phyloP scores from a whole-genome alignment of 2,329 filamentous ascomycete species.

The Talaromyces amestolkiae region DNA sequence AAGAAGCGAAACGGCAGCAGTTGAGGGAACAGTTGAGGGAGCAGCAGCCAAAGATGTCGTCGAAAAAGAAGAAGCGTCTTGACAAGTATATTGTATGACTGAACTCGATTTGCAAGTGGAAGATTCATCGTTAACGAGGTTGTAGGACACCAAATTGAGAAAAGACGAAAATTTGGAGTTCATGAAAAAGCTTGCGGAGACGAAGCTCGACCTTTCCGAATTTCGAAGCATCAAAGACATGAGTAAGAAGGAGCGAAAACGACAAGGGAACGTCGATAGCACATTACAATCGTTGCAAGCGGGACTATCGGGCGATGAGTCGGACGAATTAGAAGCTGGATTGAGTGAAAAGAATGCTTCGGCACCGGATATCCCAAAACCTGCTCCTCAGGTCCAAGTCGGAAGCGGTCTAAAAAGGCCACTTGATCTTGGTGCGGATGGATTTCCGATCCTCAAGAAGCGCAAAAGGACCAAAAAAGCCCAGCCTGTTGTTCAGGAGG shows the following conservation, averaged over 20 bases:
- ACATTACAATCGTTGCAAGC: constrained; percentile 51
- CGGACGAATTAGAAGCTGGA: constrained; percentile 27
- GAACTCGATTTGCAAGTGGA: too few relatives aligned
- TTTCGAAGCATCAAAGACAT: constrained; percentile 76
- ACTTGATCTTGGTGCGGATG: constrained; percentile 73
- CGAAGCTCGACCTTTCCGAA: constrained; percentile 76
- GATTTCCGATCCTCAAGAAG: constrained; percentile 78
- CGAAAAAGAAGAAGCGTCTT: constrained; percentile 66
- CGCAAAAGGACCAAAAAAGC: constrained; percentile 66
- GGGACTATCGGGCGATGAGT: constrained; percentile 37
- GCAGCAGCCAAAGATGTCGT: constrained; percentile 56
- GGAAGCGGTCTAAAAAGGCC: constrained; percentile 86
- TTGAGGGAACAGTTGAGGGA: constrained; percentile 56
- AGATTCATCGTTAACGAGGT: not conserved
- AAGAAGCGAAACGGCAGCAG: constrained; percentile 52
- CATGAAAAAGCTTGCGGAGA: constrained; percentile 74
- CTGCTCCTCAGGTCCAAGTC: constrained; percentile 48
- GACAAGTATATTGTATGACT: constrained; percentile 64
- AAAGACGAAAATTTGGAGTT: constrained; percentile 89
- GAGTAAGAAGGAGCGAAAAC: constrained; percentile 52
- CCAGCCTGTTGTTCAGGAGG: constrained; percentile 37
- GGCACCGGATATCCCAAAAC: constrained; percentile 41
- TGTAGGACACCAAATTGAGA: constrained; percentile 78
- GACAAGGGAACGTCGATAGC: constrained; percentile 46
- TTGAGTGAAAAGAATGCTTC: constrained; percentile 22